Base-by-base conservation (phyloP, 164 flowering plant genomes). In the Liriodendron chinense region DNA sequence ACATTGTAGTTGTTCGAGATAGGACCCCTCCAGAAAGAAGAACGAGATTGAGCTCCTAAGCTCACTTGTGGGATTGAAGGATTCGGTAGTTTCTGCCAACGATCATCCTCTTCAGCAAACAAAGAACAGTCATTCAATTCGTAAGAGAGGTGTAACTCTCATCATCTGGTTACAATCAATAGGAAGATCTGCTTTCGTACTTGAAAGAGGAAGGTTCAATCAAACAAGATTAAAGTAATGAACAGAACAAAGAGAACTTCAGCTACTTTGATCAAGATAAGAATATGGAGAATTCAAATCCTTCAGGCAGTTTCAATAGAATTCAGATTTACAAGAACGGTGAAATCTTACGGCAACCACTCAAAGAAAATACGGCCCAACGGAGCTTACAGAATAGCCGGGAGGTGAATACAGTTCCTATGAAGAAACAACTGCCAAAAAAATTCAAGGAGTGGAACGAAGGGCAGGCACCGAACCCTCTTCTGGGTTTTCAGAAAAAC, bases 51-150 rank as follows among this genome's bases (percentile, higher is more conserved):
- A 67, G 91, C 97, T 48, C 79, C 96, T 9, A 91, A 89, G 70
- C 68, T 93, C 14, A 82, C 90, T 3, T 82, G 94, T 77, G 98
- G 88, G 69, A 93, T 92, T 66, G 73, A 88, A 83, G 98, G 98
- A 25, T 95, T 93, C 78, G 98, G 98, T 12, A 93, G 97, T 80
- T 93, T 94, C 76, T 23, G 69, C 76, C 78, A 79, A 12, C 75
- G 84, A 23, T 76, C 86, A 10, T 81, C 76, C 9, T 70, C 82
- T 24, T 75, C 84, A 68, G 74, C 47, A 1, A 20, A 80, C 61
- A 66, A 64, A 61, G 79, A 81, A 62, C 72, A 87, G 43, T 72
- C 87, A 0, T 7, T 49, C 14, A 82, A 57, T 78, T 47, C 79
- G 50, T 88, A 53, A 50, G 89, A 73, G 68, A 88, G 91, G 75